phyloP scores from a whole-genome alignment of 208 protist species.

The Leishmania martiniquensis region DNA sequence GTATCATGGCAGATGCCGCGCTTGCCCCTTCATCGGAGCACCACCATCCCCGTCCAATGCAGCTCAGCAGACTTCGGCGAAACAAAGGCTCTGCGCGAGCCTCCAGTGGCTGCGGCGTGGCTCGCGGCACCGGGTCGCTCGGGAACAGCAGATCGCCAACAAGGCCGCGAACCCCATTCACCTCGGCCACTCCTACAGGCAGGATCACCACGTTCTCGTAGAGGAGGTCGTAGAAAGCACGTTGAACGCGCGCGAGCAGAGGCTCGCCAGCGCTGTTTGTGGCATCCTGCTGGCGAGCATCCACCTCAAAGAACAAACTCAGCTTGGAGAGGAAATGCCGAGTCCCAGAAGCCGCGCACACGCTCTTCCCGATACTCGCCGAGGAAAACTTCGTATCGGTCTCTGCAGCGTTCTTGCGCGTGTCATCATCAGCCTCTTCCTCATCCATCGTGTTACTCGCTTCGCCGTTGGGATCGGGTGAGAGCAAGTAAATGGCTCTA shows the following conservation, averaged over 20 bases:
- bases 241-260: neutral
- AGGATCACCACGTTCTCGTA: conserved; percentile 46
- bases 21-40: neutral
- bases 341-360: too few relatives aligned
- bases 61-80: conserved; percentile 17
- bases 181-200: conserved; percentile 44
- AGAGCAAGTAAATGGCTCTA: conserved; percentile 18
- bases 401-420: neutral
- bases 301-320: conserved; percentile 32
- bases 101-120: neutral
- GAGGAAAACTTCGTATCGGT: too few relatives aligned
- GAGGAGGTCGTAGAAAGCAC: conserved; percentile 15
- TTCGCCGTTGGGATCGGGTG: neutral
- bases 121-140: conserved; percentile 5
- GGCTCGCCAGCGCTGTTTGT: neutral
- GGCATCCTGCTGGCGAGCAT: neutral
- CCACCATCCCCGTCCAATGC: conserved; percentile 19
- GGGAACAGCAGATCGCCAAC: conserved; percentile 54
- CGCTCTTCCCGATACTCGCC: too few relatives aligned
- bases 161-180: conserved; percentile 54
- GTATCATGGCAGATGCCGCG: too few relatives aligned
- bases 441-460: neutral
- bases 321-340: conserved; percentile 9
- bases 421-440: neutral
- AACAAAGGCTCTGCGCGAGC: neutral